These are phyloP conservation scores for Cornus kousa DNA, from an alignment of 148 eudicot genomes.

Conservation along the genomic window DNA sequence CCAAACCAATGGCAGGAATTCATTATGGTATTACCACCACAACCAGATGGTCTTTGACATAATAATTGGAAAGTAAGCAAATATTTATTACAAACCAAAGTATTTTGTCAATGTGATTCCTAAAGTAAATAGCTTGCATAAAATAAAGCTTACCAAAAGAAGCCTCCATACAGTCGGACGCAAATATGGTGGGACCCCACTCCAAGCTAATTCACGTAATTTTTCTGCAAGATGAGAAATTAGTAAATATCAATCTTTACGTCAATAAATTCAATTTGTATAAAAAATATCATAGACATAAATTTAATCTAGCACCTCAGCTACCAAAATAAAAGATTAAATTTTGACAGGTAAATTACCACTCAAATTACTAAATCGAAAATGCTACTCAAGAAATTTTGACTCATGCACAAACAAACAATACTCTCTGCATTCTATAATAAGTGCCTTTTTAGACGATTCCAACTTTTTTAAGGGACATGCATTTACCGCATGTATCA, in stretches of 20 bases:
- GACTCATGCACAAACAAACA: too few species aligned
- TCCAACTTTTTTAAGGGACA: too few species aligned
- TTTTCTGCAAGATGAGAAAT: conserved; percentile 52
- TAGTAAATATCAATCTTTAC: background rate
- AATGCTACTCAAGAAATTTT: background rate
- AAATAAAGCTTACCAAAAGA: conserved; percentile 63
- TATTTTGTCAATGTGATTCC: background rate
- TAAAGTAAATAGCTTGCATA: background rate
- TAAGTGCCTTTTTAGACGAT: too few species aligned
- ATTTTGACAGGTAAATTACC: background rate
- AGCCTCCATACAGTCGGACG: conserved; percentile 95
- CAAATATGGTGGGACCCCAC: conserved; percentile 84
- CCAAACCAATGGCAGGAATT: background rate
- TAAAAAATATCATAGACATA: background rate
- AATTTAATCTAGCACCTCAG: background rate
- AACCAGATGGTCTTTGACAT: background rate
- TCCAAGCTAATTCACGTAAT: conserved; percentile 88
- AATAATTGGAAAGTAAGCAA: background rate
- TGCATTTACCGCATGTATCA: too few species aligned
- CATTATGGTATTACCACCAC: background rate
- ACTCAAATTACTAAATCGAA: background rate
- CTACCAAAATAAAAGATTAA: background rate
- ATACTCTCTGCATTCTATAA: too few species aligned
- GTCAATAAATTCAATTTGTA: background rate
- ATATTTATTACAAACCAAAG: background rate